Evolutionary conservation across 805 yeast species (phyloP), one percentile per base, ranked within the genome.

Genomic region (Nakazawaea wyomingensis): DNA sequence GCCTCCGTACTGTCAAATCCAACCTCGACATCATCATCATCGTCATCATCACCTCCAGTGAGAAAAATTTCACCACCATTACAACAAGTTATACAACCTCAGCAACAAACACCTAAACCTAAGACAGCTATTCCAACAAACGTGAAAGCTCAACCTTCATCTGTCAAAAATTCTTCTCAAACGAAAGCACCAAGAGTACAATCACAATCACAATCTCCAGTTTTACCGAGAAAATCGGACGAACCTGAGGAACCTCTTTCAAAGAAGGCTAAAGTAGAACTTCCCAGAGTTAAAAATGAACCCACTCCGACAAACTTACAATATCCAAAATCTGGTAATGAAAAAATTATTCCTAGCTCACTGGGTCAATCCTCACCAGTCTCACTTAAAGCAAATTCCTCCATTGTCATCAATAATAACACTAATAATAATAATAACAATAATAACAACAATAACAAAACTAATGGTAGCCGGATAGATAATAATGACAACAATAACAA

Each of bases 341-440:
- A n/a, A n/a, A n/a, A n/a, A n/a, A n/a, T n/a, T n/a, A n/a, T n/a
- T n/a, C n/a, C n/a, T n/a, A n/a, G n/a, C n/a, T n/a, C n/a, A n/a
- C n/a, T n/a, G n/a, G n/a, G n/a, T n/a, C n/a, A n/a, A n/a, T n/a
- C n/a, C n/a, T n/a, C n/a, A n/a, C n/a, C n/a, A n/a, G n/a, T n/a
- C n/a, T n/a, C n/a, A n/a, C n/a, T n/a, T n/a, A n/a, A n/a, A n/a
- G n/a, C n/a, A n/a, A n/a, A n/a, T n/a, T n/a, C n/a, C n/a, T n/a
- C n/a, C n/a, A n/a, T n/a, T n/a, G n/a, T n/a, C n/a, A n/a, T 4
- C 17, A 19, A 34, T 37, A 31, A 13, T 39, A 36, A 19, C 45
- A 39, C 8, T 40, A 13, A 27, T 14, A 20, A 34, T 19, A 34
- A 19, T 29, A n/a, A 13, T 3, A 46, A 19, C 19, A 27, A 24